A percentile compares a stretch with the other conserved stretches of the same genome.
These are phyloP conservation scores for Penicillium simplicissimum DNA, from an alignment of 495 filamentous ascomycete species.

Conservation along the genomic window DNA sequence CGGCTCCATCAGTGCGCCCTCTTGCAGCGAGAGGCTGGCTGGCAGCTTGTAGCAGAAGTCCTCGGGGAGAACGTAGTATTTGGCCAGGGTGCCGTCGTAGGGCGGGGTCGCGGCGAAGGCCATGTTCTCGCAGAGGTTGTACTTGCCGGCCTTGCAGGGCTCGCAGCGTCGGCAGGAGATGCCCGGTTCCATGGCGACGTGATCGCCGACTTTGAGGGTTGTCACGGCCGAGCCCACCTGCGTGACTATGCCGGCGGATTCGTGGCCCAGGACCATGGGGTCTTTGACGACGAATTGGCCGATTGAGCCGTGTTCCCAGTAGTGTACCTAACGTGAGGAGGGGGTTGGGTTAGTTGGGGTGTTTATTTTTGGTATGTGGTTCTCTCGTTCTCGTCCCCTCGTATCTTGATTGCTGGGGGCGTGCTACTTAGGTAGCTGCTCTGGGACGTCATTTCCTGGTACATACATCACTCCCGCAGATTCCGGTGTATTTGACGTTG, in stretches of 20 bases:
- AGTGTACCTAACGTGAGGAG: constrained; percentile 62
- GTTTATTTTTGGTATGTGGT: not conserved
- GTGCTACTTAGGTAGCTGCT: not conserved
- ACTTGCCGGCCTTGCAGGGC: constrained; percentile 53
- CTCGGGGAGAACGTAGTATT: constrained; percentile 55
- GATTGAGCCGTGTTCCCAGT: constrained; percentile 83
- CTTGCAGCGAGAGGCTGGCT: constrained; percentile 45
- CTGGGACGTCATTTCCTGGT: not conserved
- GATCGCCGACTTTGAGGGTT: constrained; percentile 46
- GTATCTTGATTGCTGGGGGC: not conserved
- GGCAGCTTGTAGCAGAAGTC: constrained; percentile 59
- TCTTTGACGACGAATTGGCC: constrained; percentile 77
- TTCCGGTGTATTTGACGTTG: constrained; percentile 82
- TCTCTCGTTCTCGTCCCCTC: not conserved
- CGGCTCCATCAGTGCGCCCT: constrained; percentile 56
- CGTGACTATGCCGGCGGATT: constrained; percentile 76
- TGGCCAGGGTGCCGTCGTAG: constrained; percentile 55
- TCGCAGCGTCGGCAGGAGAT: constrained; percentile 53
- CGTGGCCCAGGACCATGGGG: constrained; percentile 93
- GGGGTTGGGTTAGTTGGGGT: no score
- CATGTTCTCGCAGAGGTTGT: constrained; percentile 56
- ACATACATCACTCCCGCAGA: constrained; percentile 82
- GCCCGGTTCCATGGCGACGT: constrained; percentile 57
- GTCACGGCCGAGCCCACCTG: constrained; percentile 59
- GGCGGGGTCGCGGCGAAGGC: constrained; percentile 56